Percentiles rank a stretch among this genome's conserved stretches.
Evolutionary conservation across 495 filamentous ascomycete genomes (phyloP).

Genomic region (Xylona heveae): DNA sequence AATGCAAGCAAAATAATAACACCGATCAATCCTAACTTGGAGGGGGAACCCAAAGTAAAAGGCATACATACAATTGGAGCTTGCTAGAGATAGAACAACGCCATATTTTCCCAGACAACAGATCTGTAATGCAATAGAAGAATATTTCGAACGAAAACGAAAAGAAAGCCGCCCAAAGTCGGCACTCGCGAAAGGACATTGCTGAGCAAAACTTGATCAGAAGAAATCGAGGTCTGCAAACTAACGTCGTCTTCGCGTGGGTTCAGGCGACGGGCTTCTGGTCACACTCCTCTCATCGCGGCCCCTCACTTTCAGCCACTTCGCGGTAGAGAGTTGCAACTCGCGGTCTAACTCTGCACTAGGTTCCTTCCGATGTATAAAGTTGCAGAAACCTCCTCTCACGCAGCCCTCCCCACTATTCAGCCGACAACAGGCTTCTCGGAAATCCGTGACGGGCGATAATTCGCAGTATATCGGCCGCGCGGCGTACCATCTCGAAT

Average conservation of each 20-base stretch:
- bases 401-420: constrained; percentile 94
- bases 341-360: constrained; percentile 72
- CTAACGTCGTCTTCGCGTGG: constrained; percentile 15
- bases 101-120: too few species aligned
- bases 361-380: constrained; percentile 95
- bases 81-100: too few species aligned
- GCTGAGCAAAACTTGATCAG: too few species aligned
- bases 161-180: too few species aligned
- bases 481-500: constrained; percentile 90
- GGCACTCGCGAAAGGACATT: too few species aligned
- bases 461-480: constrained; percentile 96
- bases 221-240: too few species aligned
- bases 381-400: constrained; percentile 93
- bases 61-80: too few species aligned
- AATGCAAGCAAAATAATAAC: too few species aligned
- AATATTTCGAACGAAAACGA: too few species aligned
- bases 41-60: too few species aligned
- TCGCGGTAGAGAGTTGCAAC: constrained; percentile 71
- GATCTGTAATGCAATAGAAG: too few species aligned
- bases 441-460: constrained; percentile 90
- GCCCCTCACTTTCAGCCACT: constrained; percentile 78
- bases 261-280: constrained; percentile 24
- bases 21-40: too few species aligned
- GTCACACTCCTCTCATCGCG: constrained; percentile 62
- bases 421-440: constrained; percentile 89